Base-by-base conservation (phyloP, 1,284 basidiomycete genomes). In the Testicularia cyperi region DNA sequence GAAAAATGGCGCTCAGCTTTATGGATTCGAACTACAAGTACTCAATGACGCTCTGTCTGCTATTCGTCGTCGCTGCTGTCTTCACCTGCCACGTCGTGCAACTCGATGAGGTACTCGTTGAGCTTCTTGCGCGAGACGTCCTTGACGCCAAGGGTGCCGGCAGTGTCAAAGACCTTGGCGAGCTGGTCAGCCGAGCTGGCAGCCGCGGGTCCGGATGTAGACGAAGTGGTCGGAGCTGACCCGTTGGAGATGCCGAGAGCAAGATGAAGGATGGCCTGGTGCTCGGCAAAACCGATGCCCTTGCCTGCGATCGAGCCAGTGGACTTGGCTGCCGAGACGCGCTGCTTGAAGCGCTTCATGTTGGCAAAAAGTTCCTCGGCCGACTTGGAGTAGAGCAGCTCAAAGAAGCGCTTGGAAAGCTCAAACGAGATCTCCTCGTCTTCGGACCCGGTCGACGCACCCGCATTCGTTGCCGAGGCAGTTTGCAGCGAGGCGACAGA, bases 361-460 rank as follows among this genome's bases (percentile, higher is more conserved):
- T 20, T 34, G 0, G 13, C 36, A 4, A 55, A 10, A 13, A 65
- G 41, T 2, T 48, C 36, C 1, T 19, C 4, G 6, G 60, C 39
- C 1, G 48, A 19, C n/a, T 60, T 44, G 13, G 42, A 38, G 36
- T 61, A 40, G 16, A 70, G 45, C 26, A 64, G 42, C 13, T 85
- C 82, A 79, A 90, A 97, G 77, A 91, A 95, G 33, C 81, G 81
- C 64, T 88, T 85, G 4, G 85, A 87, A 16, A 84, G 82, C 40
- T 87, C 83, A 53, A 97, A 86, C 53, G 87, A 84, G 5, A 84
- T 83, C 45, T 84, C 82, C 2, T 12, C 42, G 2, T 21, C 31
- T 12, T 25, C 30, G 10, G 18, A 8, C n/a, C n/a, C n/a, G 13
- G 9, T 9, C 16, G 9, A 10, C 33, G 33, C 33, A 8, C 13